Conservation (phyloP, 2,329 filamentous ascomycete genomes). For the Harringtonia lauricola region DNA sequence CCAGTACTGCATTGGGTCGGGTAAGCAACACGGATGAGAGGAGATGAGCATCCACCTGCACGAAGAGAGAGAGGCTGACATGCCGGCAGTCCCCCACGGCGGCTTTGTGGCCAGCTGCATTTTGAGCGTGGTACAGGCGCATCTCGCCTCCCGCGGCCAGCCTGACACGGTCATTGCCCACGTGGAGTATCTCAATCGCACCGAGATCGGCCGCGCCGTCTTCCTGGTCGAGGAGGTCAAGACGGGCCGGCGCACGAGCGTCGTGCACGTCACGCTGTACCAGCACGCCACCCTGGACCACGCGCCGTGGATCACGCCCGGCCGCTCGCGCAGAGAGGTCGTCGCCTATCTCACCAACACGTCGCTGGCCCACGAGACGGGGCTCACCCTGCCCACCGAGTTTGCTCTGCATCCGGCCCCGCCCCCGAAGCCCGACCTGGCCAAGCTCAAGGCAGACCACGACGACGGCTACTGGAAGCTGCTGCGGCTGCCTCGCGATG, state of each 20-base stretch:
- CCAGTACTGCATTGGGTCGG: constrained; percentile 2
- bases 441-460: constrained; percentile 8
- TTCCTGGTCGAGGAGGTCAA: constrained; percentile 30
- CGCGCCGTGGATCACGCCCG: background rate
- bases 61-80: background rate
- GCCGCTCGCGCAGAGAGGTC: constrained; percentile 16
- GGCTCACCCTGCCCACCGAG: constrained; percentile 18
- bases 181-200: constrained; percentile 30
- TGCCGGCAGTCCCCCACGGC: constrained; percentile 27
- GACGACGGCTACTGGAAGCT: constrained; percentile 17
- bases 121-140: constrained; percentile 21
- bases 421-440: constrained; percentile 13
- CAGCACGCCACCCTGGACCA: constrained; percentile 18
- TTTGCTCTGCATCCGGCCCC: constrained; percentile 13
- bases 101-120: constrained; percentile 33
- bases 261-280: constrained; percentile 29
- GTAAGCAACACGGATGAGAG: too few species aligned
- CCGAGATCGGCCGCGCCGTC: constrained; percentile 23
- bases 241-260: constrained; percentile 27
- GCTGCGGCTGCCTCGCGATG: constrained; percentile 2
- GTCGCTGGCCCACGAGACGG: constrained; percentile 19
- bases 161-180: constrained; percentile 27
- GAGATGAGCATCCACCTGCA: background rate
- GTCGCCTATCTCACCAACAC: constrained; percentile 29
- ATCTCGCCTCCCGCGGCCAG: constrained; percentile 23